phyloP scores from a whole-genome alignment of 202 grass and related monocot genomes.

The Setaria viridis region DNA sequence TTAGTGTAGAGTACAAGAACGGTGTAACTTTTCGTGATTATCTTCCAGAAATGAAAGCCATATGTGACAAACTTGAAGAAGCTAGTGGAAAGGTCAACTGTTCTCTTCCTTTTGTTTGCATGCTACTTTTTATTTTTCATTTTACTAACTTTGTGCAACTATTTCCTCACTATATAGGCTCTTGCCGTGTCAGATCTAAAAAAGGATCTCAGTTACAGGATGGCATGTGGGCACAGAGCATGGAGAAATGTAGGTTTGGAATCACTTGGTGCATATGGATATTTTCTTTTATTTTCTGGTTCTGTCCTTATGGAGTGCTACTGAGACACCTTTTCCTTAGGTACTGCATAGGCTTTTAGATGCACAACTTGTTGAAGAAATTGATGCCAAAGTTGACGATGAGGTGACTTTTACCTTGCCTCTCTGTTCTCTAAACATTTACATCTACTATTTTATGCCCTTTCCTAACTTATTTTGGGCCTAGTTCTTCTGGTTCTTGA shows the following conservation, averaged over 20 bases:
- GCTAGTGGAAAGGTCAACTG: slow-evolving; percentile 74
- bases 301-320: slow-evolving; percentile 8
- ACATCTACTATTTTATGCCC: slow-evolving; percentile 8
- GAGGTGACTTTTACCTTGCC: slow-evolving; percentile 52
- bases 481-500: background rate
- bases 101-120: slow-evolving; percentile 22
- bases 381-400: slow-evolving; percentile 63
- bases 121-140: slow-evolving; percentile 3
- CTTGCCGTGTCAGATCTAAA: slow-evolving; percentile 89
- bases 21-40: slow-evolving; percentile 74
- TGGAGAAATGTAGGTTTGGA: slow-evolving; percentile 85
- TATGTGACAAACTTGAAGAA: slow-evolving; percentile 91
- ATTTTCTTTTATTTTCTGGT: background rate
- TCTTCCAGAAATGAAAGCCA: slow-evolving; percentile 82
- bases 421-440: slow-evolving; percentile 13
- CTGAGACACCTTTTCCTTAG: slow-evolving; percentile 49
- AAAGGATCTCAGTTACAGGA: slow-evolving; percentile 72
- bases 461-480: slow-evolving; percentile 10
- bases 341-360: slow-evolving; percentile 80
- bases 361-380: slow-evolving; percentile 79
- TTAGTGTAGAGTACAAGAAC: slow-evolving; percentile 48
- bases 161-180: slow-evolving; percentile 55
- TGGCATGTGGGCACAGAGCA: slow-evolving; percentile 70
- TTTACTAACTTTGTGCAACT: slow-evolving; percentile 36
- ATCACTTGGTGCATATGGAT: slow-evolving; percentile 20